These are phyloP conservation scores for Strombidium stylifer DNA, from an alignment of 73 alveolate genomes.

Conservation along the genomic window DNA sequence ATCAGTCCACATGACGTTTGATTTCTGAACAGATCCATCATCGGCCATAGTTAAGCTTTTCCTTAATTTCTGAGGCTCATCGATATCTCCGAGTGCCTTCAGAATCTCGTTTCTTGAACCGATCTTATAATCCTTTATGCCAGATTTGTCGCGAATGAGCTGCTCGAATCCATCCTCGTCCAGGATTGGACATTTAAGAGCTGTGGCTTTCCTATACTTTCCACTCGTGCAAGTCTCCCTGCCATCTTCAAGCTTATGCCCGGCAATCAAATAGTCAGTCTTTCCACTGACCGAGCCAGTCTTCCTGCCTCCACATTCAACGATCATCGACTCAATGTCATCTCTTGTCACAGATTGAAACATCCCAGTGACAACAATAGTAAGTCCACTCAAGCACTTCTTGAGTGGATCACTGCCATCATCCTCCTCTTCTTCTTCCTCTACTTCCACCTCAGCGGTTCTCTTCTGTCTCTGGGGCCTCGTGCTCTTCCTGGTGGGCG, in stretches of 20 bases:
- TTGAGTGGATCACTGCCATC: not conserved
- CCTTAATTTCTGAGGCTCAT: not conserved
- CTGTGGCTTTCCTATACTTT: slow-evolving; percentile 82
- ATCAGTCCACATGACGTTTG: slow-evolving; percentile 80
- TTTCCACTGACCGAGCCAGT: slow-evolving; percentile 86
- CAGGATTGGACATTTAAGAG: slow-evolving; percentile 65
- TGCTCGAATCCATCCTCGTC: slow-evolving; percentile 73
- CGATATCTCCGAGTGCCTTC: not conserved
- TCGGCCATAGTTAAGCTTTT: not conserved
- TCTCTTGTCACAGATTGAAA: slow-evolving; percentile 63
- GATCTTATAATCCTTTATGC: slow-evolving; percentile 14
- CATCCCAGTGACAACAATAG: slow-evolving; percentile 93
- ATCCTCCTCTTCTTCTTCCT: too few relatives aligned
- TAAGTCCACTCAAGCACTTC: slow-evolving; percentile 72
- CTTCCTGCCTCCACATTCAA: slow-evolving; percentile 71
- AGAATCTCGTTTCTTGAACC: not conserved
- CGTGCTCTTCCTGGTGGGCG: too few relatives aligned
- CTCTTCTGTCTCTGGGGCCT: too few relatives aligned
- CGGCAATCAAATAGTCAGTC: slow-evolving; percentile 87
- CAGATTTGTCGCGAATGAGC: slow-evolving; percentile 63
- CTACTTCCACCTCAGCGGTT: too few relatives aligned
- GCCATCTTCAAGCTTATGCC: slow-evolving; percentile 95
- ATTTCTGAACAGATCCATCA: not conserved
- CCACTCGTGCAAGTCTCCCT: slow-evolving; percentile 89
- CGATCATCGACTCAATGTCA: slow-evolving; percentile 39